phyloP scores from a whole-genome alignment of 352 stramenopile species.

The Phytopythium ostracodes region DNA sequence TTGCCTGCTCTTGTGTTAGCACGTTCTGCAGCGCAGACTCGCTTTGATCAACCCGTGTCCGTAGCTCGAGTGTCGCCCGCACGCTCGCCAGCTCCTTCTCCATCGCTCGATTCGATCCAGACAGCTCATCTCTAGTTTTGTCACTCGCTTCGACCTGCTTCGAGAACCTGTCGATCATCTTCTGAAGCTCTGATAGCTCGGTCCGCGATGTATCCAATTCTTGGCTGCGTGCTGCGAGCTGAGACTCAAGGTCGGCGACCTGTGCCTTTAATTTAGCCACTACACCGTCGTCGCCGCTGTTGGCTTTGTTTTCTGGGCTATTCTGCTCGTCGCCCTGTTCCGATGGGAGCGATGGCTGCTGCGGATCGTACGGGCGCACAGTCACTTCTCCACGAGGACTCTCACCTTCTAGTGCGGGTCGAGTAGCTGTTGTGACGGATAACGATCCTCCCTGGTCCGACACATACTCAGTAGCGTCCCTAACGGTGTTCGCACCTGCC shows the following conservation, averaged over 20 bases:
- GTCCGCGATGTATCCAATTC: conserved; percentile 13
- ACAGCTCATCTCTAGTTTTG: conserved; percentile 23
- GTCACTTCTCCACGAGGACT: conserved; percentile 3
- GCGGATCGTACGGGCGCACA: background rate
- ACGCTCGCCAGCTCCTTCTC: conserved; percentile 28
- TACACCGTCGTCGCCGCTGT: background rate
- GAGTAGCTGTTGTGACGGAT: background rate
- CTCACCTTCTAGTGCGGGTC: background rate
- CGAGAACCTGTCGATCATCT: conserved; percentile 16
- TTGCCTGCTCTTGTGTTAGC: conserved; percentile 11
- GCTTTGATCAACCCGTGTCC: conserved; percentile 12
- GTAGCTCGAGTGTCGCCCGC: conserved; percentile 17
- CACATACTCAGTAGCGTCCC: background rate
- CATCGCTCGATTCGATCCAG: conserved; percentile 21
- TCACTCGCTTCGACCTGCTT: conserved; percentile 17
- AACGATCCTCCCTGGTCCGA: background rate
- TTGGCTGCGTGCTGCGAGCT: conserved; percentile 23
- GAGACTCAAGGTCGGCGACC: conserved; percentile 14
- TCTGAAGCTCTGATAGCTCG: conserved; percentile 17
- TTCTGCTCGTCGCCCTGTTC: background rate
- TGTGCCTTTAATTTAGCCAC: conserved; percentile 13
- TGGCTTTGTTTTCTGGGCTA: background rate
- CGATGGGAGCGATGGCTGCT: background rate
- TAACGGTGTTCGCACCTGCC: background rate
- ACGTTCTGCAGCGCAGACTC: conserved; percentile 9